Evolutionary conservation across 2,329 filamentous ascomycete species (phyloP).

Genomic region (Alternaria novae-zelandiae): DNA sequence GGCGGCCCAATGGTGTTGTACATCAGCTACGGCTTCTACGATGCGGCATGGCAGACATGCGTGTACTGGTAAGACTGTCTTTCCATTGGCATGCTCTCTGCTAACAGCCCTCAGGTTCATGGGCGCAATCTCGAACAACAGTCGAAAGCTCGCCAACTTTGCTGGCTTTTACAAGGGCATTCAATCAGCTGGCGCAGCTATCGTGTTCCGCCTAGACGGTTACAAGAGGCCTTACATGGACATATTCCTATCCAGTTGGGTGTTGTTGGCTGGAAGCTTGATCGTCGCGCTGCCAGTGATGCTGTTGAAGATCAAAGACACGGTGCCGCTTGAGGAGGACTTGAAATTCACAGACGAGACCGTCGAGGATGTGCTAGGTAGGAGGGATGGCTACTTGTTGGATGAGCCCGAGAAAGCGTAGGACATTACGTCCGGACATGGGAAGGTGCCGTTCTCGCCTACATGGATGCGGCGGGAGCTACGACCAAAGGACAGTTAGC

Average conservation of each 20-base stretch:
- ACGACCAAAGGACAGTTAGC: not conserved
- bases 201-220: slow-evolving; percentile 73
- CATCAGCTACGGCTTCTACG: slow-evolving; percentile 86
- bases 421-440: not conserved
- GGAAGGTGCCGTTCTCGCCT: not conserved
- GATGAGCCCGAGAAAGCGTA: not conserved
- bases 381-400: not conserved
- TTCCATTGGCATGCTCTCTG: not conserved
- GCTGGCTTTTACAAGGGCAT: slow-evolving; percentile 88
- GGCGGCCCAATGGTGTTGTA: slow-evolving; percentile 80
- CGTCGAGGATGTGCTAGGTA: slow-evolving; percentile 16
- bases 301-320: slow-evolving; percentile 76
- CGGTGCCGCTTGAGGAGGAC: slow-evolving; percentile 70
- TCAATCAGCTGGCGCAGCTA: slow-evolving; percentile 79
- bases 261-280: slow-evolving; percentile 71
- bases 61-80: slow-evolving; percentile 73
- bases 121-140: slow-evolving; percentile 88
- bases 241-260: slow-evolving; percentile 79
- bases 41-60: slow-evolving; percentile 85
- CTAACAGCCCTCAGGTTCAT: slow-evolving; percentile 68
- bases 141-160: slow-evolving; percentile 86
- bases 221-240: slow-evolving; percentile 64
- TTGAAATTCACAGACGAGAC: slow-evolving; percentile 84
- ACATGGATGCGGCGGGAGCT: not conserved
- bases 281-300: slow-evolving; percentile 79